A percentile compares a stretch with the other conserved stretches of the same genome.
Evolutionary conservation across 1,284 basidiomycete genomes (phyloP).

Genomic region (Neonothopanus nambi): DNA sequence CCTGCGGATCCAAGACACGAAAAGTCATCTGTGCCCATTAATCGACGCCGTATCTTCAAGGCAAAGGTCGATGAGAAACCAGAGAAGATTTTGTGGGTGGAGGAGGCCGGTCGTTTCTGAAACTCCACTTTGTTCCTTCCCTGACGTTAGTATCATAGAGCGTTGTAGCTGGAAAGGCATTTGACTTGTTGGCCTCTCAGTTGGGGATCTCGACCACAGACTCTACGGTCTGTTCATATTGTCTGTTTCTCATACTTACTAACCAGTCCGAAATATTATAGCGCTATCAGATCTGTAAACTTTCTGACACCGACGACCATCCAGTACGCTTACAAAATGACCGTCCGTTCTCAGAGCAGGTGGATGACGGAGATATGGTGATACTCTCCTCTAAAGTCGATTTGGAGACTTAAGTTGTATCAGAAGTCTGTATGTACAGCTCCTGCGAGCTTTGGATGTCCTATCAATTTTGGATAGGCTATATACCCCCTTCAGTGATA

Average conservation of each 20-base stretch:
- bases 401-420: neutral
- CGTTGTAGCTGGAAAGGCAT: slow-evolving; percentile 44
- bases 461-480: too few relatives aligned
- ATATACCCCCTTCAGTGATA: too few relatives aligned
- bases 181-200: slow-evolving; percentile 45
- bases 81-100: slow-evolving; percentile 64
- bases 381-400: slow-evolving; percentile 5
- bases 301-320: slow-evolving; percentile 1
- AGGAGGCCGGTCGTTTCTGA: slow-evolving; percentile 48
- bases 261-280: neutral
- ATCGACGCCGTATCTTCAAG: slow-evolving; percentile 59
- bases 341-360: slow-evolving; percentile 13
- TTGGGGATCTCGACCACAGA: slow-evolving; percentile 31
- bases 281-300: slow-evolving; percentile 13
- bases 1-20: slow-evolving; percentile 62
- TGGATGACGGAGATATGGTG: slow-evolving; percentile 18
- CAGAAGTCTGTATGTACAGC: neutral
- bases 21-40: slow-evolving; percentile 41
- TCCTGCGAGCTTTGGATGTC: too few relatives aligned
- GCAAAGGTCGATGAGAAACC: slow-evolving; percentile 33
- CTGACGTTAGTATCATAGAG: slow-evolving; percentile 30
- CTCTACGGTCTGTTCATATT: slow-evolving; percentile 20
- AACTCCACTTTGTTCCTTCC: neutral
- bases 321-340: slow-evolving; percentile 13
- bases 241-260: neutral